These are phyloP conservation scores for Trichophaea hybrida DNA, from an alignment of 2,329 filamentous ascomycete genomes.

Conservation along the genomic window DNA sequence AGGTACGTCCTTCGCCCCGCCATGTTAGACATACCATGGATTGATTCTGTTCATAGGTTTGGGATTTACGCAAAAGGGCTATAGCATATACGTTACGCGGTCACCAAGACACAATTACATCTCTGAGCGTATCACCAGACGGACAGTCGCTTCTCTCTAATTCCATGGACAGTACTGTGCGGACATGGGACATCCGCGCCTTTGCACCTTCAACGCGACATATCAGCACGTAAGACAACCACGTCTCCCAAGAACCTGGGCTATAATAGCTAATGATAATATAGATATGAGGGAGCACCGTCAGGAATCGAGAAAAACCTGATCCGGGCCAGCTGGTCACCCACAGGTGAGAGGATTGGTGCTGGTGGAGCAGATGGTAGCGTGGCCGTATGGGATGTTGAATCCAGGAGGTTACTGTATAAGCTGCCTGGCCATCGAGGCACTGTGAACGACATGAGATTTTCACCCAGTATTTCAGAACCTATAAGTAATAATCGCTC, in stretches of 20 bases:
- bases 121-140: slow-evolving; percentile 80
- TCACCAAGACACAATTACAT: slow-evolving; percentile 84
- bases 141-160: slow-evolving; percentile 81
- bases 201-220: slow-evolving; percentile 81
- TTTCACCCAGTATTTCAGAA: slow-evolving; percentile 61
- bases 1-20: slow-evolving; percentile 34
- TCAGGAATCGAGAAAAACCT: slow-evolving; percentile 83
- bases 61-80: slow-evolving; percentile 86
- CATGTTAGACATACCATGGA: background rate
- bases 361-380: slow-evolving; percentile 82
- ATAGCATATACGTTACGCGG: slow-evolving; percentile 77
- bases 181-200: slow-evolving; percentile 90
- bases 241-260: background rate
- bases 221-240: slow-evolving; percentile 49
- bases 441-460: slow-evolving; percentile 85
- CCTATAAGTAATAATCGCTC: slow-evolving; percentile 59
- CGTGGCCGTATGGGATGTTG: slow-evolving; percentile 68
- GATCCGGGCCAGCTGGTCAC: slow-evolving; percentile 78
- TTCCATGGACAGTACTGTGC: slow-evolving; percentile 82
- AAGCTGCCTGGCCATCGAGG: slow-evolving; percentile 93
- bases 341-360: slow-evolving; percentile 69
- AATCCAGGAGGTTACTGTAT: slow-evolving; percentile 79
- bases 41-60: slow-evolving; percentile 36
- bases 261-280: slow-evolving; percentile 3
- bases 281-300: slow-evolving; percentile 62